These are phyloP conservation scores for Kodamaea fukazawae DNA, from an alignment of 805 yeast species.

Conservation along the genomic window DNA sequence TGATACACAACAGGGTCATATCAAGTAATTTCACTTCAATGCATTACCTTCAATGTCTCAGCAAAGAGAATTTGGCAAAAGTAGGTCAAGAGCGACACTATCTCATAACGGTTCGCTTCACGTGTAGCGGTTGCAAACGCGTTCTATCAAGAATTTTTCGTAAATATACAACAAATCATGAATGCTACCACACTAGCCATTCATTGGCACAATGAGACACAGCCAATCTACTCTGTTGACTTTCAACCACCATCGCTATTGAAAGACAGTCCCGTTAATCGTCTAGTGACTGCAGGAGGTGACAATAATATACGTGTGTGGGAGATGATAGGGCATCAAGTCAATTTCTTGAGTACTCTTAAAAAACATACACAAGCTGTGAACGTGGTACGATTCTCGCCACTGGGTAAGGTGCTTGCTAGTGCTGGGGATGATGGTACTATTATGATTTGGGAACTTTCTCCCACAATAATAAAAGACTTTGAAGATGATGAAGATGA, in stretches of 20 bases:
- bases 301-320: slow-evolving; percentile 82
- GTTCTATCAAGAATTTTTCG: no score
- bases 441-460: slow-evolving; percentile 71
- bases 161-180: slow-evolving; percentile 17
- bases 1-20: no score
- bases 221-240: slow-evolving; percentile 68
- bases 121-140: no score
- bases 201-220: slow-evolving; percentile 74
- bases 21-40: no score
- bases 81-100: no score
- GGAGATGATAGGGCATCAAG: slow-evolving; percentile 28
- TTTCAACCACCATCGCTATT: slow-evolving; percentile 47
- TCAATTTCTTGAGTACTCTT: slow-evolving; percentile 77
- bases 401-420: slow-evolving; percentile 68
- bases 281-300: slow-evolving; percentile 91
- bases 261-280: slow-evolving; percentile 14
- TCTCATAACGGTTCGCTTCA: no score
- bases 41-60: no score
- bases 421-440: slow-evolving; percentile 96
- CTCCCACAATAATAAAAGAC: slow-evolving; percentile 53
- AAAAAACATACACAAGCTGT: slow-evolving; percentile 93
- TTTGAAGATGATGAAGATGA: slow-evolving; percentile 50
- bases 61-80: no score
- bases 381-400: slow-evolving; percentile 80
- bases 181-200: slow-evolving; percentile 50